phyloP scores from a whole-genome alignment of 2,329 filamentous ascomycete genomes.

The Xylaria sp. region DNA sequence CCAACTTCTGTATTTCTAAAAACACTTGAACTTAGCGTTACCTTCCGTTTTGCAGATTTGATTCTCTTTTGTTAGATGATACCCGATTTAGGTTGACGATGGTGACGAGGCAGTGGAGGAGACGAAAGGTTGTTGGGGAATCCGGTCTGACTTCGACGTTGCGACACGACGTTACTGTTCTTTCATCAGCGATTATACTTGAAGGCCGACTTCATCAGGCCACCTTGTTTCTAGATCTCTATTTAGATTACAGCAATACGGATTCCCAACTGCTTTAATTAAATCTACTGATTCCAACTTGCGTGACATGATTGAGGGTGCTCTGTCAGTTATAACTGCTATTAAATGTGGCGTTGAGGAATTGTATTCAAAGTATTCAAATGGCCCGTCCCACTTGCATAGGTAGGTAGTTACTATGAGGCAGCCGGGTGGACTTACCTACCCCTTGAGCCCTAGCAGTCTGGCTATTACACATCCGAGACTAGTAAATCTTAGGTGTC shows the following conservation, averaged over 20 bases:
- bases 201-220: background rate
- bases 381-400: no score
- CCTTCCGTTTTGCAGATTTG: background rate
- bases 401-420: no score
- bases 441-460: no score
- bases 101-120: constrained; percentile 1
- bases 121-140: constrained; percentile 6
- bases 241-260: constrained; percentile 29
- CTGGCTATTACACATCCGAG: no score
- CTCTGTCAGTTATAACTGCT: background rate
- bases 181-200: constrained; percentile 1
- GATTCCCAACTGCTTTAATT: constrained; percentile 15
- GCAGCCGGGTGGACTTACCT: no score
- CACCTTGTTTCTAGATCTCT: constrained; percentile 1
- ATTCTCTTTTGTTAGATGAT: constrained; percentile 25
- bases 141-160: constrained; percentile 14
- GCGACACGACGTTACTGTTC: constrained; percentile 1
- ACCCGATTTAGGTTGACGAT: constrained; percentile 14
- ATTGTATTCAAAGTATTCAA: no score
- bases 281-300: background rate
- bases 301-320: background rate
- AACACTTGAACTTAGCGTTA: constrained; percentile 5
- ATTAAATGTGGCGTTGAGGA: background rate
- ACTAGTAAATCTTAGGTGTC: no score
- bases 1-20: constrained; percentile 7